Evolutionary conservation across 2,329 filamentous ascomycete species (phyloP), one percentile per base, ranked within the genome.

Genomic region (Hypoxylon sp.): DNA sequence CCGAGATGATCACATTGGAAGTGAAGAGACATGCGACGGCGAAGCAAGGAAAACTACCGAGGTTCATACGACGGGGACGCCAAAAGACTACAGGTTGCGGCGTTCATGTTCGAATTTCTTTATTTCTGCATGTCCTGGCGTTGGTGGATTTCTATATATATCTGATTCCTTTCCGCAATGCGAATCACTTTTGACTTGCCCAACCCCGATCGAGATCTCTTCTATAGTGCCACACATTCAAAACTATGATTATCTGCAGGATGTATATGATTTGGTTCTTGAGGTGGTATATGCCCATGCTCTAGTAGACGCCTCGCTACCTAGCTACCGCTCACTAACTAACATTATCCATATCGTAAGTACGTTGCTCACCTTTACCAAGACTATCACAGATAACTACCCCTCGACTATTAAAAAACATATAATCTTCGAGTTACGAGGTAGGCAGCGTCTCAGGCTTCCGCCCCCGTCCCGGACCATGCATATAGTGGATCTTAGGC

Each of bases 121-220:
- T 72, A 58, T 69, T 72, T 58, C 62, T 74, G 75, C 75, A 77
- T 77, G 69, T 68, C 71, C 61, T 70, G 76, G 76, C 76, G 76
- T 77, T 76, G 63, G 73, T 69, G 69, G 66, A 49, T 59, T 66
- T 67, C n/a, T n/a, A n/a, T 57, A 60, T 52, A 62, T 46, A 32
- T 51, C 58, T 60, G 56, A 41, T 59, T 61, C 48, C 14, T 14
- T 63, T 65, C 50, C 36, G 48, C 65, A 48, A 56, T 58, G 63
- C 58, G 25, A 60, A 49, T 36, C 51, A 60, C 19, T 50, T 32
- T 60, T 56, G 55, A 46, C 25, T 50, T 55, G 41, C 63, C 17
- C 10, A 17, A 28, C 5, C 49, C 25, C 32, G 21, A 19, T 7
- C 13, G 19, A 21, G 63, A 23, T 19, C 5, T 23, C 5, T 21